Base-by-base conservation (phyloP, 805 yeast genomes). In the Maudiozyma turicensis region DNA sequence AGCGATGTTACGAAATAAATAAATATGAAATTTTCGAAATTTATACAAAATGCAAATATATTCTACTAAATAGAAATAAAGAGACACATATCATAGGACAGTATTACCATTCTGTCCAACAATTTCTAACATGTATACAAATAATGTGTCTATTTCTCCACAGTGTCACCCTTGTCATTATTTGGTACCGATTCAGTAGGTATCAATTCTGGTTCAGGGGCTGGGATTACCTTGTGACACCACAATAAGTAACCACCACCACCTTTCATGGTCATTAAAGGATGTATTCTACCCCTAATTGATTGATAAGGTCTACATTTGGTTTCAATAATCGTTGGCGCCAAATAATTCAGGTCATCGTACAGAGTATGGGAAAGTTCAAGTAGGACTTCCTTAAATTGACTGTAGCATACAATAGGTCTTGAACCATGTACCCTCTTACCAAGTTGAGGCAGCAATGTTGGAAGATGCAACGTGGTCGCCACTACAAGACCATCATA, bases 211-310 rank as follows among this genome's bases (percentile, higher is more conserved):
- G 63, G 61, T 35, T 55, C 64, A 2, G 52, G 48, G 1, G 61
- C 61, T 14, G 52, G 53, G 26, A 80, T 69, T 0, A 93, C 97
- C 45, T 86, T 74, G 13, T 86, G 77, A 3, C 91, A 95, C 71
- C 81, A 76, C 55, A 89, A 70, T 2, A 93, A 64, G 64, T 80
- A 91, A 0, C 99, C 99, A 34, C 97, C 98, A 50, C 84, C 90
- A 6, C 95, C 89, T 58, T 87, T 76, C 75, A 84, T 81, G 0
- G 97, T 86, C 99, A 93, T 93, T 52, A 82, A 62, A 0, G 99
- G 99, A 65, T 93, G 99, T 59, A 91, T 72, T 62, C 95, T 81
- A 7, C 98, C 99, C 15, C 95, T 87, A 31, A 91, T 80, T 3
- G 97, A 88, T 70, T 93, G 99, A 64, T 84, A 90, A 45, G 82